Evolutionary conservation across 2,329 filamentous ascomycete genomes (phyloP).

Genomic region (Apiospora saccharicola): DNA sequence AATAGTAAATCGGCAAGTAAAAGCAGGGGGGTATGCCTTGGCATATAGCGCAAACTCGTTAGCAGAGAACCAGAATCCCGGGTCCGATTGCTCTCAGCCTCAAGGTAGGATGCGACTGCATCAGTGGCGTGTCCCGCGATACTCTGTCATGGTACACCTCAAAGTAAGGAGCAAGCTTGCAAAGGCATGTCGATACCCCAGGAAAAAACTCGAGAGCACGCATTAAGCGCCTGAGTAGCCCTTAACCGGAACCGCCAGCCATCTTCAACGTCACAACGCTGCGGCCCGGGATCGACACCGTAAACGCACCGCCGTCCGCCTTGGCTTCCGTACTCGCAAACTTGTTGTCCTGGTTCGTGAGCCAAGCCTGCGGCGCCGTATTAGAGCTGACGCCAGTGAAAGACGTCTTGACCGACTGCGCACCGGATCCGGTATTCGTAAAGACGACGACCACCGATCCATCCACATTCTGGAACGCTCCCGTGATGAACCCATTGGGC

Average conservation of each 20-base stretch:
- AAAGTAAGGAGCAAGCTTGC: no score
- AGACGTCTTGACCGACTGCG: conserved; percentile 29
- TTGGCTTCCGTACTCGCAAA: conserved; percentile 27
- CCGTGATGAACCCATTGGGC: conserved; percentile 32
- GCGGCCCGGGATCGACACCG: conserved; percentile 30
- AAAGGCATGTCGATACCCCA: no score
- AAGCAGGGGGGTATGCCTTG: neutral
- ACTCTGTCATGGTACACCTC: no score
- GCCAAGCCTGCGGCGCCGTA: conserved; percentile 30
- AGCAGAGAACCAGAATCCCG: neutral
- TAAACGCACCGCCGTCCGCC: conserved; percentile 27
- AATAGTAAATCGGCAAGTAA: neutral
- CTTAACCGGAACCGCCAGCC: conserved; percentile 1
- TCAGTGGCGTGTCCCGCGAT: neutral
- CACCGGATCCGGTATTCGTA: conserved; percentile 34
- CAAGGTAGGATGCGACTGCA: neutral
- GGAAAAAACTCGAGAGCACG: neutral
- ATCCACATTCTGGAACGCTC: conserved; percentile 34
- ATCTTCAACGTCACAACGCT: conserved; percentile 34
- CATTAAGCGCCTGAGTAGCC: neutral
- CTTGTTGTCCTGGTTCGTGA: conserved; percentile 29
- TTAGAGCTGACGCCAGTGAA: conserved; percentile 27
- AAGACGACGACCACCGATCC: conserved; percentile 33
- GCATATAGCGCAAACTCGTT: no score
- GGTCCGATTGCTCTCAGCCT: neutral